A percentile compares a stretch with the other conserved stretches of the same genome.
Conservation (phyloP, 2,329 filamentous ascomycete species). For the Furcasterigmium furcatum region DNA sequence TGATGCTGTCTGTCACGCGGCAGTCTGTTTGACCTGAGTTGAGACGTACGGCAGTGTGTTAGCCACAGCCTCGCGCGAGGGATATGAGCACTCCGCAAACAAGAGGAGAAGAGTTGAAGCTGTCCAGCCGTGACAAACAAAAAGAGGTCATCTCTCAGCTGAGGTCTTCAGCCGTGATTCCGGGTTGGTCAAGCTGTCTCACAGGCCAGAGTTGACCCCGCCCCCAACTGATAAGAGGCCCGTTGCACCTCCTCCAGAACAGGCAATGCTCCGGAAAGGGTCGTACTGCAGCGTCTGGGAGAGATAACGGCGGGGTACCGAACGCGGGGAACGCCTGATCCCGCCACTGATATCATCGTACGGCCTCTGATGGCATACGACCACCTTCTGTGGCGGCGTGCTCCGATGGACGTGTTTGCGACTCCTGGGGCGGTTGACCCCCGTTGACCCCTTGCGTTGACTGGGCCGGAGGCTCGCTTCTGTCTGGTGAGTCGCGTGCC, state of each 20-base stretch:
- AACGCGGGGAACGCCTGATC: background rate
- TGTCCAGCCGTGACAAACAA: too few species aligned
- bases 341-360: background rate
- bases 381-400: background rate
- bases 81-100: too few species aligned
- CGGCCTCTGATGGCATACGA: background rate
- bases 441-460: too few species aligned
- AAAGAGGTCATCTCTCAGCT: background rate
- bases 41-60: too few species aligned
- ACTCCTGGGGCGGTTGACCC: too few species aligned
- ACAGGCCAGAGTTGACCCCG: background rate
- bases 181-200: background rate
- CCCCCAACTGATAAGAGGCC: constrained; percentile 1
- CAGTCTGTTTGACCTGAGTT: too few species aligned
- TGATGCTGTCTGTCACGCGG: too few species aligned
- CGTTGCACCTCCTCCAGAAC: background rate
- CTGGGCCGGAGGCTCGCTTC: too few species aligned
- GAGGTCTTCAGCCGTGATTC: background rate
- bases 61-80: too few species aligned
- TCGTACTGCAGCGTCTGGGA: background rate
- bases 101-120: too few species aligned
- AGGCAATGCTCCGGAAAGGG: background rate
- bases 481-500: too few species aligned
- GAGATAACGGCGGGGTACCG: constrained; percentile 5
- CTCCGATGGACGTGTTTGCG: background rate